These are phyloP conservation scores for Vitis hybrid DNA, from an alignment of 177 flowering plant genomes.

Conservation along the genomic window DNA sequence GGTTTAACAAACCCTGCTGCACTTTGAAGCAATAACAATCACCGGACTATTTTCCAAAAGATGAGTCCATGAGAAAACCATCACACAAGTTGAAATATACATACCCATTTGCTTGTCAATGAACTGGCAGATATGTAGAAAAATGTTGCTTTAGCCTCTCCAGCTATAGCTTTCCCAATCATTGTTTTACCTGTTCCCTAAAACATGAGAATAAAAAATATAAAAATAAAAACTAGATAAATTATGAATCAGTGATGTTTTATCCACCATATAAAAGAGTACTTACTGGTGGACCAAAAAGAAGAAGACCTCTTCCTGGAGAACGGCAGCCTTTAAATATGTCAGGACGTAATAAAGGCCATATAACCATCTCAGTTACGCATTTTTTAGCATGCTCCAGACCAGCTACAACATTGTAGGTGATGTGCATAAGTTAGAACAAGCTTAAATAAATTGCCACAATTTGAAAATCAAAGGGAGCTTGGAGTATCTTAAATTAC, in stretches of 20 bases:
- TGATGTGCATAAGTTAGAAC: conserved; percentile 7
- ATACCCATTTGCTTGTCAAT: conserved; percentile 99
- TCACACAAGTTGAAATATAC: conserved; percentile 19
- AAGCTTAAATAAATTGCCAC: conserved; percentile 5
- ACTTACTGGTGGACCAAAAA: conserved; percentile 98
- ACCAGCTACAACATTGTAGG: conserved; percentile 65
- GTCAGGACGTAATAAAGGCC: conserved; percentile 98
- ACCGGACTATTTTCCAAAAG: too few relatives aligned
- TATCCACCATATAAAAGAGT: not conserved
- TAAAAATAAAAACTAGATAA: not conserved
- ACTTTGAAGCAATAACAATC: too few relatives aligned
- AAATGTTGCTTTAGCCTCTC: conserved; percentile 99
- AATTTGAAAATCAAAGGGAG: conserved; percentile 1
- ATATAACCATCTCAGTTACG: conserved; percentile 98
- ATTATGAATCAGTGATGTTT: not conserved
- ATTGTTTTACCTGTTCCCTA: conserved; percentile 99
- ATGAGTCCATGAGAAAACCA: not conserved
- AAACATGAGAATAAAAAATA: conserved; percentile 9
- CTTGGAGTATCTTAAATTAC: conserved; percentile 36
- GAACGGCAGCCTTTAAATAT: conserved; percentile 98
- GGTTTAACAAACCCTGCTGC: too few relatives aligned
- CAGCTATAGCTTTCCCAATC: conserved; percentile 99
- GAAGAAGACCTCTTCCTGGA: conserved; percentile 98
- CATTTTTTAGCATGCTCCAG: conserved; percentile 98
- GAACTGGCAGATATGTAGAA: conserved; percentile 99